phyloP scores from a whole-genome alignment of 176 grass and related monocot genomes.

The Triticum timopheevii region DNA sequence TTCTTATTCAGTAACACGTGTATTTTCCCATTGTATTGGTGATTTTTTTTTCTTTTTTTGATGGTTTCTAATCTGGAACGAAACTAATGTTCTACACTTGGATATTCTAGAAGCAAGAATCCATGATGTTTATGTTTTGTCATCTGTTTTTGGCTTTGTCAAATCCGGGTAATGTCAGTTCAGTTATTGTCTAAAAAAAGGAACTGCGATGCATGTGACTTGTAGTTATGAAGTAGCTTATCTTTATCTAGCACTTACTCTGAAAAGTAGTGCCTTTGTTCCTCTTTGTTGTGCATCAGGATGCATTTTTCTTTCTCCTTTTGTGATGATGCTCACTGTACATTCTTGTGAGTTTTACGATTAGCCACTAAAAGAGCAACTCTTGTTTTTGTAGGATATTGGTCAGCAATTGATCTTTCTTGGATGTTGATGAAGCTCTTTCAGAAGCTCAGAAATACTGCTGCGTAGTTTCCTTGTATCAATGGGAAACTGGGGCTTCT shows the following conservation, averaged over 20 bases:
- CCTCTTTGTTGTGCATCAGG: neutral
- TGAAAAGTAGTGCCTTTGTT: neutral
- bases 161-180: neutral
- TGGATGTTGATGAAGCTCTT: conserved; percentile 40
- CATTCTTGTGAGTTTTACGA: conserved; percentile 4
- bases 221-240: neutral
- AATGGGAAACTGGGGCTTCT: conserved; percentile 17
- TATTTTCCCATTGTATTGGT: neutral
- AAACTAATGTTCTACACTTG: neutral
- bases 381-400: conserved; percentile 39
- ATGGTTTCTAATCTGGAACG: neutral
- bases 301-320: neutral
- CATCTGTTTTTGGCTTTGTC: neutral
- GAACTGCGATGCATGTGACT: neutral
- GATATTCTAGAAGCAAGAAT: neutral
- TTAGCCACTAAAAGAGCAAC: neutral
- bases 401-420: neutral
- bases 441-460: neutral
- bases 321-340: neutral
- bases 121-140: neutral
- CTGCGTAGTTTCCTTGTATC: conserved; percentile 36
- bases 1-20: neutral
- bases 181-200: neutral
- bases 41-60: neutral
- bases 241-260: neutral